These are phyloP conservation scores for Protomyces macrosporus DNA, from an alignment of 1,139 yeast species.

Conservation along the genomic window DNA sequence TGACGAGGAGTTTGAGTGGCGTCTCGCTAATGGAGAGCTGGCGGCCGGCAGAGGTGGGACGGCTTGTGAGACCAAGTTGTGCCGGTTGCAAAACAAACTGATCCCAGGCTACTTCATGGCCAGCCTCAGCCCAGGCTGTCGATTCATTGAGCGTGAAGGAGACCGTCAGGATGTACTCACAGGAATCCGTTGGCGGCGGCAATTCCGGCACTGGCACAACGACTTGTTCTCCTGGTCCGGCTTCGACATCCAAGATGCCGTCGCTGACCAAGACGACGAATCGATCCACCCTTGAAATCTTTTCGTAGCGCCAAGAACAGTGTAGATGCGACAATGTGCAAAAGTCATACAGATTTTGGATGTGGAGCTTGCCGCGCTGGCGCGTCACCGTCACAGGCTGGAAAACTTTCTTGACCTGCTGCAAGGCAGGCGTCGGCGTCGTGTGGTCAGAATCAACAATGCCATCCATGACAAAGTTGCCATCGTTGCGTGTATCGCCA, in stretches of 20 bases:
- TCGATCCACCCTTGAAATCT: background rate
- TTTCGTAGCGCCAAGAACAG: conserved; percentile 25
- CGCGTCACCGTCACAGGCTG: conserved; percentile 37
- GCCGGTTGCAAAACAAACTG: conserved; percentile 31
- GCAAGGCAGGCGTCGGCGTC: conserved; percentile 40
- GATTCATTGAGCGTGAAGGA: conserved; percentile 28
- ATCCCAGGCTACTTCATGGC: conserved; percentile 38
- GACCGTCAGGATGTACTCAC: conserved; percentile 31
- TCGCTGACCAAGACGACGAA: background rate
- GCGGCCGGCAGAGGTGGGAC: background rate
- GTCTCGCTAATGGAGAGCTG: conserved; percentile 17
- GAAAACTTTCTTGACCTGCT: conserved; percentile 38
- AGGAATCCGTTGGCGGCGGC: background rate
- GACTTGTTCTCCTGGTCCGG: background rate
- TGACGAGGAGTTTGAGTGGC: background rate
- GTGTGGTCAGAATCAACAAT: conserved; percentile 38
- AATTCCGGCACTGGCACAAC: background rate
- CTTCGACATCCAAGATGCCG: background rate
- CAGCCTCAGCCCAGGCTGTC: conserved; percentile 34
- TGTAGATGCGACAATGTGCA: conserved; percentile 28
- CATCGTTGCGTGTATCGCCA: conserved; percentile 40
- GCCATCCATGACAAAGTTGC: conserved; percentile 43
- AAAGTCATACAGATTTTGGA: conserved; percentile 31
- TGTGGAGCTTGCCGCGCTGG: conserved; percentile 15
- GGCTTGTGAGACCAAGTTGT: background rate